Conservation (phyloP, 2,329 filamentous ascomycete species). For the Calcarisporium arbuscula region DNA sequence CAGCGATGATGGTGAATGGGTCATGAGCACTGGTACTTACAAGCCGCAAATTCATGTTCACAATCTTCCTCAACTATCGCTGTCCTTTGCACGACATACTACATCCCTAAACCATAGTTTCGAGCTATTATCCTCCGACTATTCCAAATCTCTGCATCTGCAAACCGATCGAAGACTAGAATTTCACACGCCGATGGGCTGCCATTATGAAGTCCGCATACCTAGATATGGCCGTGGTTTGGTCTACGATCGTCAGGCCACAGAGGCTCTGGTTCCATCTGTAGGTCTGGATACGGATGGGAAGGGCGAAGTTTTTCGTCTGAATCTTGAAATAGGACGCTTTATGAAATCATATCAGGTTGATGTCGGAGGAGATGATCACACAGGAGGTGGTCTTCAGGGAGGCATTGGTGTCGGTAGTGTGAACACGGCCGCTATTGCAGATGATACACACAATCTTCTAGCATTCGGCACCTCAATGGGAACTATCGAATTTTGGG, state of each 20-base stretch:
- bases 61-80: conserved; percentile 82
- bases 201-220: conserved; percentile 83
- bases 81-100: conserved; percentile 92
- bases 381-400: conserved; percentile 71
- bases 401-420: conserved; percentile 79
- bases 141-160: conserved; percentile 88
- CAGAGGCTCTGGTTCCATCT: conserved; percentile 80
- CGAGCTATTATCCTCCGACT: conserved; percentile 79
- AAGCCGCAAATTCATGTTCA: conserved; percentile 78
- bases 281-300: conserved; percentile 84
- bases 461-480: conserved; percentile 89
- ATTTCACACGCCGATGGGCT: conserved; percentile 83
- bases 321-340: conserved; percentile 85
- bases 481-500: conserved; percentile 97
- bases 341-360: conserved; percentile 94
- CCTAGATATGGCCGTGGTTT: conserved; percentile 90
- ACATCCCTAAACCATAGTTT: conserved; percentile 89
- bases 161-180: conserved; percentile 88
- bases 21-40: conserved; percentile 84
- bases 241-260: conserved; percentile 72
- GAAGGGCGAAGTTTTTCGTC: conserved; percentile 82
- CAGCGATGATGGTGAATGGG: conserved; percentile 94
- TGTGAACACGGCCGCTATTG: conserved; percentile 82
- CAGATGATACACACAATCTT: conserved; percentile 83
- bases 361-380: conserved; percentile 80